A percentile compares a stretch with the other conserved stretches of the same genome.
Conservation (phyloP, 768 basidiomycete genomes). For the Cubamyces lactineus region DNA sequence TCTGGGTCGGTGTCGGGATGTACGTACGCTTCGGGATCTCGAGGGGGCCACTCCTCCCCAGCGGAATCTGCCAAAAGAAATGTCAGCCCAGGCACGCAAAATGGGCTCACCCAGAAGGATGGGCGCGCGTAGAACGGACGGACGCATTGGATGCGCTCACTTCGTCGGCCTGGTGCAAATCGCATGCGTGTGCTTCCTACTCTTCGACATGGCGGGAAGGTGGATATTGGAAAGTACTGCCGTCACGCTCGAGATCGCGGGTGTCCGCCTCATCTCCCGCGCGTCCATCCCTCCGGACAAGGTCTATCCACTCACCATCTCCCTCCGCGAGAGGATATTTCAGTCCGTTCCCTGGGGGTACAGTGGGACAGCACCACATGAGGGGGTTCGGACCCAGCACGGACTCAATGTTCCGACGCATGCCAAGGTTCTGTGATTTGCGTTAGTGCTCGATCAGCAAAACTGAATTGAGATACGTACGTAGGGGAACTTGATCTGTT, state of each 20-base stretch:
- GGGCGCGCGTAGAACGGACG: neutral
- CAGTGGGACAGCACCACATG: conserved; percentile 84
- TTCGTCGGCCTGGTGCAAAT: conserved; percentile 3
- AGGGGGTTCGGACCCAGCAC: conserved; percentile 76
- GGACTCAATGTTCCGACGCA: conserved; percentile 69
- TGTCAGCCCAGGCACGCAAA: neutral
- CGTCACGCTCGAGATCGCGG: conserved; percentile 15
- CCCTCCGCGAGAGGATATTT: conserved; percentile 71
- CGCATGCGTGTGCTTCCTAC: conserved; percentile 15
- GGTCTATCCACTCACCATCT: conserved; percentile 74
- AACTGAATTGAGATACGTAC: conserved; percentile 46
- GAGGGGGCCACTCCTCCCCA: conserved; percentile 71
- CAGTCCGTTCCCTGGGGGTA: conserved; percentile 70
- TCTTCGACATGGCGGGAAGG: neutral
- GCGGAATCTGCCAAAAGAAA: conserved; percentile 37
- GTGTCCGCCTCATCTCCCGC: neutral
- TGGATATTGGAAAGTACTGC: conserved; percentile 15
- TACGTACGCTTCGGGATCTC: conserved; percentile 50
- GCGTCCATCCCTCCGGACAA: conserved; percentile 29
- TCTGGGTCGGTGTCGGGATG: conserved; percentile 34
- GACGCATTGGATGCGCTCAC: conserved; percentile 20
- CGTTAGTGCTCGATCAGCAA: neutral
- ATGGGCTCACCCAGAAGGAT: neutral
- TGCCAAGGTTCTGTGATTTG: conserved; percentile 71
- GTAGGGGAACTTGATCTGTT: conserved; percentile 91